Percentiles rank a stretch among this genome's conserved stretches.
Evolutionary conservation across 2,329 filamentous ascomycete species (phyloP).

Genomic region (Hypoxylon rubiginosum): DNA sequence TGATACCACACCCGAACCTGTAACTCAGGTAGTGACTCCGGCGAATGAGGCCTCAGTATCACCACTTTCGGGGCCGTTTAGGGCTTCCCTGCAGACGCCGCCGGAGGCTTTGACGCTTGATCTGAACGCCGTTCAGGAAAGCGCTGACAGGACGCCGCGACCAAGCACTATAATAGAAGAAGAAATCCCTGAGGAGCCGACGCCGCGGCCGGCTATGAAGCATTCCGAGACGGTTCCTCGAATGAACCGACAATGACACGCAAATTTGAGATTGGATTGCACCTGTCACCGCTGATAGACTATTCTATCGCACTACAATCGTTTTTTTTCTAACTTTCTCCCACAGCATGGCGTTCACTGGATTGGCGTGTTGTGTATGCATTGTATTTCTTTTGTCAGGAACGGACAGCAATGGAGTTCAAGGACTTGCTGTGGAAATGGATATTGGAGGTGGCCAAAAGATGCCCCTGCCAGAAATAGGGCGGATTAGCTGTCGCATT

Average conservation of each 20-base stretch:
- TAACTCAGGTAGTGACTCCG: slow-evolving; percentile 67
- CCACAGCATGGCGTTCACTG: slow-evolving; percentile 49
- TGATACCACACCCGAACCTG: slow-evolving; percentile 65
- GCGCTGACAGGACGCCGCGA: slow-evolving; percentile 61
- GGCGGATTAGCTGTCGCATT: slow-evolving; percentile 42
- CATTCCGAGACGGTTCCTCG: slow-evolving; percentile 27
- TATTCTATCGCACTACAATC: slow-evolving; percentile 25
- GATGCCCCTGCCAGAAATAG: slow-evolving; percentile 30
- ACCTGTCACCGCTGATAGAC: background rate
- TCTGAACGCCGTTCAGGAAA: slow-evolving; percentile 34
- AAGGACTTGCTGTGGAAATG: slow-evolving; percentile 27
- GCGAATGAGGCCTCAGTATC: slow-evolving; percentile 57
- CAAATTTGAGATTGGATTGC: background rate
- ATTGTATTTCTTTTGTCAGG: slow-evolving; percentile 47
- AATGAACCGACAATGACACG: slow-evolving; percentile 28
- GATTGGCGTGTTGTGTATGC: slow-evolving; percentile 40
- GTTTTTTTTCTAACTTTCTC: slow-evolving; percentile 35
- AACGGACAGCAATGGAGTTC: slow-evolving; percentile 44
- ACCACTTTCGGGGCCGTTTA: slow-evolving; percentile 43
- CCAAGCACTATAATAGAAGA: slow-evolving; percentile 44
- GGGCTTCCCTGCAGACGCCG: slow-evolving; percentile 45
- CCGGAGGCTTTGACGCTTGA: slow-evolving; percentile 47
- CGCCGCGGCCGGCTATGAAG: slow-evolving; percentile 54
- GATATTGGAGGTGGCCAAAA: slow-evolving; percentile 27
- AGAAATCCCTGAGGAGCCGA: slow-evolving; percentile 56